Evolutionary conservation across 1,139 yeast genomes (phyloP).

Genomic region (Hemisphaericaspora subhashii): DNA sequence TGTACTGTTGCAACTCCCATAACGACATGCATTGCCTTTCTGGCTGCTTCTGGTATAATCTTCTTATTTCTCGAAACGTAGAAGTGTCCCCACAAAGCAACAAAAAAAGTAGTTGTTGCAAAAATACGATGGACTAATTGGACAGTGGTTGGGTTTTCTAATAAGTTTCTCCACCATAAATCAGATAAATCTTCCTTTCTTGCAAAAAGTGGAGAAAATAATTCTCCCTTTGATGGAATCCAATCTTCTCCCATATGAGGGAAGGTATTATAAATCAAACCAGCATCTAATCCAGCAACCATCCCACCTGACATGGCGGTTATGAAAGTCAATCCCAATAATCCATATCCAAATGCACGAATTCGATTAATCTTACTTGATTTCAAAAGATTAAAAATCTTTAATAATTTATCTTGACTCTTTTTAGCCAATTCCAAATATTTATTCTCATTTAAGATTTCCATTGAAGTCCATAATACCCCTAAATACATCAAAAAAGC

Average conservation of each 20-base stretch:
- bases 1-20: conserved; percentile 85
- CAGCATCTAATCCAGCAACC: conserved; percentile 98
- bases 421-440: conserved; percentile 46
- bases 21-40: conserved; percentile 58
- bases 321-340: conserved; percentile 69
- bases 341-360: conserved; percentile 52
- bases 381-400: conserved; percentile 50
- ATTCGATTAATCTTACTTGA: conserved; percentile 57
- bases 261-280: conserved; percentile 91
- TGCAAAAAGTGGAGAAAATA: conserved; percentile 73
- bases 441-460: conserved; percentile 73
- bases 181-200: conserved; percentile 70
- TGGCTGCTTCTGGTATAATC: conserved; percentile 57
- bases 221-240: conserved; percentile 70
- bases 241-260: conserved; percentile 91
- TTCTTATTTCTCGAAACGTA: conserved; percentile 56
- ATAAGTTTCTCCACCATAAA: conserved; percentile 84
- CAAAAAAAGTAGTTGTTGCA: conserved; percentile 77
- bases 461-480: conserved; percentile 87
- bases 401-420: conserved; percentile 56
- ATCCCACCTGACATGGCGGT: conserved; percentile 98
- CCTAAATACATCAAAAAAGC: conserved; percentile 88
- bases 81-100: conserved; percentile 67
- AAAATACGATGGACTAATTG: conserved; percentile 87
- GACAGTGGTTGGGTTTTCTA: conserved; percentile 96